phyloP scores from a whole-genome alignment of 108 stramenopile species.

The Skeletonema grethae region DNA sequence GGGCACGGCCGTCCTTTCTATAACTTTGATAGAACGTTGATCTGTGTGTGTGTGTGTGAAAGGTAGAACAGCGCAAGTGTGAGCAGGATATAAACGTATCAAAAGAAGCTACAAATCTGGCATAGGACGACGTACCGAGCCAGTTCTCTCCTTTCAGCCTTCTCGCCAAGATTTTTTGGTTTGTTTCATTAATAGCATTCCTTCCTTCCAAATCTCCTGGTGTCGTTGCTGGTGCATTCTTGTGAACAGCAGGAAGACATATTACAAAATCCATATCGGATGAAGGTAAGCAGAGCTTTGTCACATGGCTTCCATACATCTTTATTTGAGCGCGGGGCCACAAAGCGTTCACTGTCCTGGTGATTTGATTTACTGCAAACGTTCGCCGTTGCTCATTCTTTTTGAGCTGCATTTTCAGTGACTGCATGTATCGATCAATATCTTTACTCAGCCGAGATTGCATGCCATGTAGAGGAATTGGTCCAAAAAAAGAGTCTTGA shows the following conservation, averaged over 20 bases:
- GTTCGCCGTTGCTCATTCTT: slow-evolving; percentile 58
- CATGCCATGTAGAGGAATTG: slow-evolving; percentile 49
- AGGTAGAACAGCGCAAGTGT: background rate
- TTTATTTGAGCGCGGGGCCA: slow-evolving; percentile 88
- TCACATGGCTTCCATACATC: slow-evolving; percentile 88
- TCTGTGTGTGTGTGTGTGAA: slow-evolving; percentile 28
- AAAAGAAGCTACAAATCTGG: background rate
- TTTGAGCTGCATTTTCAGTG: slow-evolving; percentile 50
- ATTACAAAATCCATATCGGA: slow-evolving; percentile 94
- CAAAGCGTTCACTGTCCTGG: slow-evolving; percentile 62
- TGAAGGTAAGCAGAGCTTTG: slow-evolving; percentile 84
- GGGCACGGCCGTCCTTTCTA: slow-evolving; percentile 81
- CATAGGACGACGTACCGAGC: slow-evolving; percentile 52
- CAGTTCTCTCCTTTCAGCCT: slow-evolving; percentile 87
- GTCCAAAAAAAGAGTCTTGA: slow-evolving; percentile 39
- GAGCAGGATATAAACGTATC: background rate
- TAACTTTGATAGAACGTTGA: slow-evolving; percentile 80
- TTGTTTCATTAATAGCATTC: slow-evolving; percentile 93
- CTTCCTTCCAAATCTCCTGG: slow-evolving; percentile 93
- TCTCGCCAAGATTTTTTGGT: slow-evolving; percentile 88
- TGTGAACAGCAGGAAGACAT: slow-evolving; percentile 91
- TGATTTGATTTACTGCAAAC: slow-evolving; percentile 63
- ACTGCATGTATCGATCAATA: slow-evolving; percentile 55
- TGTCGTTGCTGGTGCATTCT: slow-evolving; percentile 84
- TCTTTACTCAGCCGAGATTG: slow-evolving; percentile 74